Evolutionary conservation across 2,329 filamentous ascomycete genomes (phyloP).

Genomic region (Aureobasidium leucospermi): DNA sequence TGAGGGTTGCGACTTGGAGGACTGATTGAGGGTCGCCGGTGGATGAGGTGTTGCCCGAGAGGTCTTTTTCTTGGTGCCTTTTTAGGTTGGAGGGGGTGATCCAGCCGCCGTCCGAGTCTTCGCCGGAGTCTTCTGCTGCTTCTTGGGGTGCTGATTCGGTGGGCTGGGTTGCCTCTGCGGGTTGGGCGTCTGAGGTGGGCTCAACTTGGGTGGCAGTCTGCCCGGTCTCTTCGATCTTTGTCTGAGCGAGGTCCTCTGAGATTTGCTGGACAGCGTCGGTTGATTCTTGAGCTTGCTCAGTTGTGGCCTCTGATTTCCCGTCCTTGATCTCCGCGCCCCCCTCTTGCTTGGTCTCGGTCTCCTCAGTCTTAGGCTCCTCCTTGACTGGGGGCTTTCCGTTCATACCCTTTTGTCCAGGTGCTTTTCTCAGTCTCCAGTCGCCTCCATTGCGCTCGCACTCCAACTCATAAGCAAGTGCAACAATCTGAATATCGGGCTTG

Average conservation of each 20-base stretch:
- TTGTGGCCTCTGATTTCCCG: background rate
- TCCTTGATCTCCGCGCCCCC: background rate
- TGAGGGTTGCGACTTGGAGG: constrained; percentile 85
- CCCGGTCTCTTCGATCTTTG: background rate
- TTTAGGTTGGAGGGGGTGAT: constrained; percentile 91
- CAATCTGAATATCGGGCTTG: constrained; percentile 77
- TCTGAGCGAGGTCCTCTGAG: background rate
- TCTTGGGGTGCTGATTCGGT: constrained; percentile 6
- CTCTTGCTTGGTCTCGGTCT: background rate
- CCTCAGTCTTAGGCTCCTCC: constrained; percentile 13
- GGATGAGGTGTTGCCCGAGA: constrained; percentile 37
- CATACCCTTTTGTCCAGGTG: constrained; percentile 69
- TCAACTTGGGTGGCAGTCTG: background rate
- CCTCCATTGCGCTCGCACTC: constrained; percentile 87
- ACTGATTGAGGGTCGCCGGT: constrained; percentile 48
- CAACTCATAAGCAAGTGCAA: constrained; percentile 89
- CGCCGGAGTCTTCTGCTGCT: constrained; percentile 28
- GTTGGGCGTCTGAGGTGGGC: background rate
- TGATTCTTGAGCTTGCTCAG: background rate
- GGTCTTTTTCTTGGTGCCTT: constrained; percentile 68
- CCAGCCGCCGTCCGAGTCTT: constrained; percentile 60
- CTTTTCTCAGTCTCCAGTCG: constrained; percentile 73
- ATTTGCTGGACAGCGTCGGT: background rate
- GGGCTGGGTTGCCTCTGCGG: background rate
- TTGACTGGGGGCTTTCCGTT: constrained; percentile 59